These are phyloP conservation scores for Sindora glabra DNA, from an alignment of 306 rosid genomes.

Conservation along the genomic window DNA sequence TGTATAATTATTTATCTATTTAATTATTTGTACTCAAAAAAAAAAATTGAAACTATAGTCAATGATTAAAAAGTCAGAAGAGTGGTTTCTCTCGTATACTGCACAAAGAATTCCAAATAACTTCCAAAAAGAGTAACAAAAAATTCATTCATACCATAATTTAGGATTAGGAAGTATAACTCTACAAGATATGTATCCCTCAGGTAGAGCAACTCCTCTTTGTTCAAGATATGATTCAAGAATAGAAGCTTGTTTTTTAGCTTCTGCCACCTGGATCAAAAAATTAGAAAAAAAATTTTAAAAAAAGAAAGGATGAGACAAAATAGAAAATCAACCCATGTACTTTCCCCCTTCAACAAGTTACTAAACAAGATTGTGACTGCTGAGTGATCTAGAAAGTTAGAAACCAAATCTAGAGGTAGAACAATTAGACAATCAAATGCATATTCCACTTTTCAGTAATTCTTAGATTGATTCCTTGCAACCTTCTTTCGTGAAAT, in stretches of 20 bases:
- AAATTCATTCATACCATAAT: constrained; percentile 47
- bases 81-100: background rate
- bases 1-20: background rate
- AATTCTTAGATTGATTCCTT: background rate
- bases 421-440: background rate
- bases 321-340: background rate
- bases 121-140: background rate
- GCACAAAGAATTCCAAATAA: background rate
- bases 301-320: background rate
- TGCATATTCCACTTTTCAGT: background rate
- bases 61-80: background rate
- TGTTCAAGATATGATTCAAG: constrained; percentile 88
- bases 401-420: background rate
- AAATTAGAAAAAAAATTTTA: background rate
- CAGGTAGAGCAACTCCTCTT: constrained; percentile 68
- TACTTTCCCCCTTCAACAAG: background rate
- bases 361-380: background rate
- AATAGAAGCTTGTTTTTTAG: constrained; percentile 55
- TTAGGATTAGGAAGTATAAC: constrained; percentile 84
- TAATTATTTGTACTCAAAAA: background rate
- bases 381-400: no score
- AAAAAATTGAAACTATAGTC: no score
- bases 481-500: background rate
- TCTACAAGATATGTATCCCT: constrained; percentile 67
- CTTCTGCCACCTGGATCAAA: constrained; percentile 59